These are phyloP conservation scores for Microstroma glucosiphilum DNA, from an alignment of 1,284 basidiomycete species.

Conservation along the genomic window DNA sequence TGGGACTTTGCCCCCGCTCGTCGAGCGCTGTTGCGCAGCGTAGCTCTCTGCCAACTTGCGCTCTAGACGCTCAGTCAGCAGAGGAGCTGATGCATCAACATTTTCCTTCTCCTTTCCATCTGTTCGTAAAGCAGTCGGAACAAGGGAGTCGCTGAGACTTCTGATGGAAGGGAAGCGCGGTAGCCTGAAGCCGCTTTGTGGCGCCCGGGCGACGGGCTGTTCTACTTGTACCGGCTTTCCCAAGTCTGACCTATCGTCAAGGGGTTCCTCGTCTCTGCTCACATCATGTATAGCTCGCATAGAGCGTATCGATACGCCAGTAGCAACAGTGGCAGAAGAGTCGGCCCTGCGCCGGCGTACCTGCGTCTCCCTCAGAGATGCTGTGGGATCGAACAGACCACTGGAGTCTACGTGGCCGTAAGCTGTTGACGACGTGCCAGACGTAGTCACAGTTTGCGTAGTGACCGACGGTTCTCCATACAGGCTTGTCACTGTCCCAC, in stretches of 20 bases:
- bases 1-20: background rate
- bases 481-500: conserved; percentile 1
- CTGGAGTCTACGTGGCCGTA: conserved; percentile 5
- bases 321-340: conserved; percentile 5
- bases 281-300: background rate
- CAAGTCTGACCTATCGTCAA: background rate
- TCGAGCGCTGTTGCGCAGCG: background rate
- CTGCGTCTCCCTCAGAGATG: conserved; percentile 6
- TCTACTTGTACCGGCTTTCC: background rate
- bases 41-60: conserved; percentile 8
- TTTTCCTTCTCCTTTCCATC: background rate
- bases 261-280: background rate
- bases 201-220: background rate
- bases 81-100: background rate
- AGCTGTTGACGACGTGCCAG: background rate
- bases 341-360: conserved; percentile 2
- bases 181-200: background rate
- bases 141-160: background rate
- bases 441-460: background rate
- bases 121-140: background rate
- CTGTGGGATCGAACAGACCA: conserved; percentile 9
- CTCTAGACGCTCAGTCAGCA: conserved; percentile 5
- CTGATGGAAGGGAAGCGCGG: background rate
- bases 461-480: conserved; percentile 1
- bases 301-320: conserved; percentile 1